Evolutionary conservation across 2,329 filamentous ascomycete genomes (phyloP), one percentile per base, ranked within the genome.

Genomic region (Acephala macrosclerotiorum): DNA sequence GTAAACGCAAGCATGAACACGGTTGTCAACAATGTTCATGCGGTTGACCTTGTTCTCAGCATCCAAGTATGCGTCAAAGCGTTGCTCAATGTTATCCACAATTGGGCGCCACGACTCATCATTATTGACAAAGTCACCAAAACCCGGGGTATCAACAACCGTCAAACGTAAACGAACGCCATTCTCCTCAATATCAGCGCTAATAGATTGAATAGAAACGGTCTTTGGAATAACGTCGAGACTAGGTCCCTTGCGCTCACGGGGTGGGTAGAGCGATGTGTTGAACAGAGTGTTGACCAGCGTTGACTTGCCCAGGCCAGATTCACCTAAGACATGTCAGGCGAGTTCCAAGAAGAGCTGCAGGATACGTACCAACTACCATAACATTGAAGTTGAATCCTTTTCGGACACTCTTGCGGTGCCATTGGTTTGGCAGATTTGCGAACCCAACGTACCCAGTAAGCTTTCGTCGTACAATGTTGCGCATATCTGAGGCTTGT

Each of bases 331-430:
- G 33, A 35, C 66, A 53, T 40, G 62, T 75, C 59, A 76, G 71
- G 12, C 63, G 12, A n/a, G n/a, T 26, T 7, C 26, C 4, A 20
- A 47, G 16, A 33, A 22, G 1, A 22, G 18, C 14, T 9, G 25
- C 26, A 33, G 25, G 22, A 22, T 40, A 90, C 94, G 78, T 86
- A 98, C 96, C 96, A 82, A 99, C 96, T 82, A 99, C 96, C 96
- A 99, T 99, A 74, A 99, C 96, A 80, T 99, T 99, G 87, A 99
- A 99, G 88, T 98, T 99, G 89, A 99, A 99, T 69, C 96, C 96
- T 84, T 99, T 99, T 79, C 96, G 93, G 77, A 99, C 96, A 89
- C 94, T 97, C 91, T 99, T 99, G 82, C 96, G 95, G 86, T 99
- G 96, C 96, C 96, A 99, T 84, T 99, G 96, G 84, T 99, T 99